Percentiles rank a stretch among this genome's conserved stretches.
These are phyloP conservation scores for Russula brevipes DNA, from an alignment of 768 basidiomycete species.

Conservation along the genomic window DNA sequence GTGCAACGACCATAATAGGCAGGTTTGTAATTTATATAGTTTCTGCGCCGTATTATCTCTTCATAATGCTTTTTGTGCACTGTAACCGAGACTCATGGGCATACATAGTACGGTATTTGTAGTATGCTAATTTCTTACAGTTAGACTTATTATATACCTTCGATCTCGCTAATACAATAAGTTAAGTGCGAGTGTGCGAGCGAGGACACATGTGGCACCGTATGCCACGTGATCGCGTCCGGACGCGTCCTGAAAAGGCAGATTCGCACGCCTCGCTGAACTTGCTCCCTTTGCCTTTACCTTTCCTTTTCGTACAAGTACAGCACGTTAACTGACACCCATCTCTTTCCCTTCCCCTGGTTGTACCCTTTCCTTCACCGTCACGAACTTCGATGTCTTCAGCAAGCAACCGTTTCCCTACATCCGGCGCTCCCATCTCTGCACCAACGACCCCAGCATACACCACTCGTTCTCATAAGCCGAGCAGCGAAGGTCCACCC, in stretches of 20 bases:
- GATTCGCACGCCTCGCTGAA: conserved; percentile 24
- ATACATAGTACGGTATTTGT: conserved; percentile 1
- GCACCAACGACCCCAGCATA: conserved; percentile 43
- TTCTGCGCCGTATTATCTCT: conserved; percentile 1
- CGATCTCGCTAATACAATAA: too few relatives aligned
- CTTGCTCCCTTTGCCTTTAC: conserved; percentile 6
- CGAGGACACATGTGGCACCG: neutral
- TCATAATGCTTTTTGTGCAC: neutral
- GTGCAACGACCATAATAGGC: neutral
- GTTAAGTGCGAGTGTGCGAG: too few relatives aligned
- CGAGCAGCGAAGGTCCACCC: conserved; percentile 28
- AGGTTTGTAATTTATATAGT: neutral
- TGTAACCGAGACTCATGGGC: conserved; percentile 1
- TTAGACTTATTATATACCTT: neutral
- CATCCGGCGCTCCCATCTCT: conserved; percentile 34
- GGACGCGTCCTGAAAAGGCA: conserved; percentile 27
- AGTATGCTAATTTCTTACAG: conserved; percentile 11
- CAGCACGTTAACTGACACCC: conserved; percentile 24
- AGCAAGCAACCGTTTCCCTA: conserved; percentile 21
- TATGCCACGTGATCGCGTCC: conserved; percentile 26
- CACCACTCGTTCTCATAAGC: conserved; percentile 35
- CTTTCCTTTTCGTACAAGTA: conserved; percentile 16
- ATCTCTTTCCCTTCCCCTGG: conserved; percentile 13
- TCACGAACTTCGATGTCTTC: conserved; percentile 22
- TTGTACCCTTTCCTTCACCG: conserved; percentile 17